Conservation (phyloP, 768 basidiomycete genomes). For the Cystoderma amianthinum region DNA sequence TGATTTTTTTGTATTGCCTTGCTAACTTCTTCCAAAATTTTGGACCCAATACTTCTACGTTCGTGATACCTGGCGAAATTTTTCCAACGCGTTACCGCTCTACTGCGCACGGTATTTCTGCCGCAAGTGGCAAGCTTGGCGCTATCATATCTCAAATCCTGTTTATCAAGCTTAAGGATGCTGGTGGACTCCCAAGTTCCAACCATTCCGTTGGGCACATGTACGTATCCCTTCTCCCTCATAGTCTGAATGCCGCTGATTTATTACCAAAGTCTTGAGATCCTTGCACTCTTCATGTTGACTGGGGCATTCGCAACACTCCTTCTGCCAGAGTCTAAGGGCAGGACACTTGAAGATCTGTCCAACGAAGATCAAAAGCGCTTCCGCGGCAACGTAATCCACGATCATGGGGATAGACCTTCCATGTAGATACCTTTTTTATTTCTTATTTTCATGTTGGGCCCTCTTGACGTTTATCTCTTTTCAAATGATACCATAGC, state of each 20-base stretch:
- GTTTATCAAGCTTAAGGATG: slow-evolving; percentile 61
- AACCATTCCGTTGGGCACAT: slow-evolving; percentile 61
- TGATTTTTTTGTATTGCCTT: slow-evolving; percentile 82
- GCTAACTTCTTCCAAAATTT: slow-evolving; percentile 91
- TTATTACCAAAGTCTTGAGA: slow-evolving; percentile 44
- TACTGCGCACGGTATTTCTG: slow-evolving; percentile 79
- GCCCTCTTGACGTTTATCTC: too few relatives aligned
- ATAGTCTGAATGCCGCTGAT: slow-evolving; percentile 2
- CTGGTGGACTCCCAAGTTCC: slow-evolving; percentile 60
- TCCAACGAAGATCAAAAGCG: slow-evolving; percentile 65
- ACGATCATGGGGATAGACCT: too few relatives aligned
- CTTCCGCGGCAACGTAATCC: too few relatives aligned
- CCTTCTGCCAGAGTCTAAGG: slow-evolving; percentile 75
- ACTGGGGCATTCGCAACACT: slow-evolving; percentile 80
- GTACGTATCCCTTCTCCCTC: slow-evolving; percentile 28
- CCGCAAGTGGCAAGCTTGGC: slow-evolving; percentile 78
- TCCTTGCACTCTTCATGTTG: slow-evolving; percentile 84
- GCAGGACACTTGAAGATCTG: slow-evolving; percentile 57
- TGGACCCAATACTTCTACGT: slow-evolving; percentile 76
- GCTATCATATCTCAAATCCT: slow-evolving; percentile 79
- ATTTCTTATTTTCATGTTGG: too few relatives aligned
- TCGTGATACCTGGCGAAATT: slow-evolving; percentile 73
- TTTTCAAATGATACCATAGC: not conserved
- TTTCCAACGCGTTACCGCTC: slow-evolving; percentile 90
- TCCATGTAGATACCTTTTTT: too few relatives aligned